phyloP scores from a whole-genome alignment of 192 early-diverging fungal genomes.

The Fimicolochytrium jonesii region DNA sequence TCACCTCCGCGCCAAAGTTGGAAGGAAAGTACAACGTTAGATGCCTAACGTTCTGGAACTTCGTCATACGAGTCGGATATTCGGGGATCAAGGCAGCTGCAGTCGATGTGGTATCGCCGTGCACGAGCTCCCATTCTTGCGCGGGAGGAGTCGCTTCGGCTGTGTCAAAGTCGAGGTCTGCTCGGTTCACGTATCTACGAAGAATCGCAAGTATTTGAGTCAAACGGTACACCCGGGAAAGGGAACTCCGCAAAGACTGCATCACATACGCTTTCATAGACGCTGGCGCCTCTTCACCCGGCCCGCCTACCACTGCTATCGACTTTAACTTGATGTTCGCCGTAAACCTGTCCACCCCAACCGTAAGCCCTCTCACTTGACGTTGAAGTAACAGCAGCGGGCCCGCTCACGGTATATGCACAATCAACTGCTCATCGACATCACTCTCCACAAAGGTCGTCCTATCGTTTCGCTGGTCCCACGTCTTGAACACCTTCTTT shows the following conservation, averaged over 20 bases:
- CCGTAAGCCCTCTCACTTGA: no score
- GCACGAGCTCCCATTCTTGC: conserved; percentile 81
- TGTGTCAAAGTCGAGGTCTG: conserved; percentile 87
- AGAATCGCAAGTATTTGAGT: neutral
- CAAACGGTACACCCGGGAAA: conserved; percentile 3
- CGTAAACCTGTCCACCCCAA: conserved; percentile 76
- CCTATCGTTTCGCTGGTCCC: conserved; percentile 73
- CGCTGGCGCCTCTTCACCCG: conserved; percentile 57
- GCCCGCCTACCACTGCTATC: conserved; percentile 70
- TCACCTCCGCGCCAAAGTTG: conserved; percentile 75
- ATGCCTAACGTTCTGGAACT: conserved; percentile 41
- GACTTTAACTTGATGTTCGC: conserved; percentile 86
- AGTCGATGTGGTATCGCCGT: no score
- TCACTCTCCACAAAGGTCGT: conserved; percentile 71
- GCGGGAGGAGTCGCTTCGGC: conserved; percentile 63
- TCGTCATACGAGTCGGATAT: conserved; percentile 33
- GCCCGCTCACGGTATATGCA: conserved; percentile 74
- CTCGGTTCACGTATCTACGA: conserved; percentile 79
- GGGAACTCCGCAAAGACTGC: neutral
- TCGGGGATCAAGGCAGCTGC: no score
- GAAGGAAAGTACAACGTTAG: conserved; percentile 77
- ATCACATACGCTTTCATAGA: conserved; percentile 66
- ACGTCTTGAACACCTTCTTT: conserved; percentile 78
- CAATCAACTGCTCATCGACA: conserved; percentile 85
- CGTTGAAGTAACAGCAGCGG: neutral